Base-by-base conservation (phyloP, 2,329 filamentous ascomycete species). In the Apiospora pterosperma region DNA sequence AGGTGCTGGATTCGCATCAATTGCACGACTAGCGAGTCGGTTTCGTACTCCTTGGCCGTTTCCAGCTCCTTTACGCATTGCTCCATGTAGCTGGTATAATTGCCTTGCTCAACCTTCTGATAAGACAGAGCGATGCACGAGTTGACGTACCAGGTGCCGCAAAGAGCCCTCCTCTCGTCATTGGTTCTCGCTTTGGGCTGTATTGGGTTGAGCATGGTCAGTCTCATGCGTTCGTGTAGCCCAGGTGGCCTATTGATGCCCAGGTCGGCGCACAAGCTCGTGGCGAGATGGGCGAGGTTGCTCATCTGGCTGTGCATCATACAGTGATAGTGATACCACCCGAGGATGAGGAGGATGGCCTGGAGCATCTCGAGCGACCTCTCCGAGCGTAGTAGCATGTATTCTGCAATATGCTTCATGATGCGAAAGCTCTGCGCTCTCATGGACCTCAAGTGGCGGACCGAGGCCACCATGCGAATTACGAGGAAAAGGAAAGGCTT, bases 301-400 rank as follows among this genome's bases (percentile, higher is more conserved):
- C 81, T 80, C 14, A 87, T 71, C 65, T 87, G 85, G 0, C 79
- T 77, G 62, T 86, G 84, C 71, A 82, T 77, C 66, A 84, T 78
- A 67, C 83, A 85, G 69, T 86, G 84, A 61, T 85, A 82, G 59
- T 86, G 84, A 63, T 85, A 84, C 77, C 79, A 86, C 0, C 79
- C 79, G 2, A 84, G 67, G 31, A 85, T 78, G 0, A 85, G 77
- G 3, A 86, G 70, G 3, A 86, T 78, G 0, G 82, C 81, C 63
- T 82, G 76, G 0, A 86, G 71, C 2, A 85, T 70, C 64, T 86
- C 84, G 12, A 86, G 67, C 0, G 83, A 85, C 19, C 82, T 74
- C 62, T 84, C 81, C 0, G 81, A 82, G 1, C 81, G 76, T 52
- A 85, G 76, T 14, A 86, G 72, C 76, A 85, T 79, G 64, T 80